Percentiles rank a stretch among this genome's conserved stretches.
Conservation (phyloP, 2,329 filamentous ascomycete genomes). For the Aspergillus melleus region DNA sequence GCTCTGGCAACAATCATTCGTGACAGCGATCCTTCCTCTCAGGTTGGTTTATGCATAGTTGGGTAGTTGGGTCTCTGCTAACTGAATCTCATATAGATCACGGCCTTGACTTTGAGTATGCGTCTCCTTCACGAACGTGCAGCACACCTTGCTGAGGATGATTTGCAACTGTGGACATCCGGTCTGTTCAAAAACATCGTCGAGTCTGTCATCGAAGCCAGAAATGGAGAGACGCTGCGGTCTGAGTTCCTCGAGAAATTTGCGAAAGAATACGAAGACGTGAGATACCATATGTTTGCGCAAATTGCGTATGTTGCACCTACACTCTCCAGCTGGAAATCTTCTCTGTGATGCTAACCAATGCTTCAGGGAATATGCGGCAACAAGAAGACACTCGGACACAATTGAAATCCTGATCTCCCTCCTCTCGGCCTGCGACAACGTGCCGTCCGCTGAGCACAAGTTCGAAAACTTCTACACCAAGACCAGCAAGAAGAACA, state of each 20-base stretch:
- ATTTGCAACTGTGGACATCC: slow-evolving; percentile 69
- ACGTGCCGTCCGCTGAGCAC: slow-evolving; percentile 56
- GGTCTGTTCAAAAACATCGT: slow-evolving; percentile 67
- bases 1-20: slow-evolving; percentile 62
- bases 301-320: slow-evolving; percentile 63
- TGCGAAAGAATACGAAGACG: slow-evolving; percentile 76
- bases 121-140: slow-evolving; percentile 78
- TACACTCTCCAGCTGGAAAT: neutral
- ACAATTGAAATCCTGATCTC: slow-evolving; percentile 39
- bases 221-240: slow-evolving; percentile 60
- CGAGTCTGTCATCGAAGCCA: slow-evolving; percentile 58
- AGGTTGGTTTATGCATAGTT: slow-evolving; percentile 30
- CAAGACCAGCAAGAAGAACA: slow-evolving; percentile 62
- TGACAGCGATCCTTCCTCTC: slow-evolving; percentile 59
- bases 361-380: slow-evolving; percentile 35
- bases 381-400: slow-evolving; percentile 25
- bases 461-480: slow-evolving; percentile 39
- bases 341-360: neutral
- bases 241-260: slow-evolving; percentile 76
- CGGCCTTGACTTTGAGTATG: slow-evolving; percentile 78
- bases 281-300: slow-evolving; percentile 79
- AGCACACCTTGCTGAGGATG: slow-evolving; percentile 59
- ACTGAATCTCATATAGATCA: slow-evolving; percentile 48
- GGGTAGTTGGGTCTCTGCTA: slow-evolving; percentile 8
- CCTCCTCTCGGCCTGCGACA: slow-evolving; percentile 57